Evolutionary conservation across 495 filamentous ascomycete species (phyloP).

Genomic region (Neurospora sp.): DNA sequence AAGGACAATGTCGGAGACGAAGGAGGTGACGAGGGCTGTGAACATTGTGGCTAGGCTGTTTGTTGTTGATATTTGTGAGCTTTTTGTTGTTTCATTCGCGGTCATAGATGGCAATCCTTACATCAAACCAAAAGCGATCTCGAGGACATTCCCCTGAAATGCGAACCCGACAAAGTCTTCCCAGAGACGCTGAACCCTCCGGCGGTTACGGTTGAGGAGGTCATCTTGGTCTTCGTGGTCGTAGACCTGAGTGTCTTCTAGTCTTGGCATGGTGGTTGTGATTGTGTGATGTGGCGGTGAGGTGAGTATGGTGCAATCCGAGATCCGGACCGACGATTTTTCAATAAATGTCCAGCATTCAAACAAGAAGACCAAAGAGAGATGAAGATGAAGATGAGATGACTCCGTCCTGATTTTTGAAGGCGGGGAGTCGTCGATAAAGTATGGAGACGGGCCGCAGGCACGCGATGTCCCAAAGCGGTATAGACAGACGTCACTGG

Average conservation of each 20-base stretch:
- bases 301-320: not conserved
- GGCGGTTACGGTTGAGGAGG: constrained; percentile 24
- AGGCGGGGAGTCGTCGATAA: not conserved
- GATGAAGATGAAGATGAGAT: not conserved
- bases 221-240: constrained; percentile 22
- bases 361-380: not conserved
- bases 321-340: not conserved
- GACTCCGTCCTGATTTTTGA: not conserved
- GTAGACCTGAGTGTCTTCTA: constrained; percentile 5
- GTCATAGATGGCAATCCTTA: constrained; percentile 20
- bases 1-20: constrained; percentile 60
- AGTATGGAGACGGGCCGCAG: not conserved
- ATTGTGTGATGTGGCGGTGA: not conserved
- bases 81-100: not conserved
- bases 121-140: constrained; percentile 70
- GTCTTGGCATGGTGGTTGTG: not conserved
- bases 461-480: not conserved
- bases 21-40: constrained; percentile 59
- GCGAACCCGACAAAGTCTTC: constrained; percentile 61
- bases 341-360: not conserved
- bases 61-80: not conserved
- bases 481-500: not conserved
- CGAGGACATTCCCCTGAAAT: constrained; percentile 63
- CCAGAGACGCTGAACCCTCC: constrained; percentile 36
- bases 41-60: constrained; percentile 60